Base-by-base conservation (phyloP, 495 filamentous ascomycete genomes). In the Penicillium fimorum region DNA sequence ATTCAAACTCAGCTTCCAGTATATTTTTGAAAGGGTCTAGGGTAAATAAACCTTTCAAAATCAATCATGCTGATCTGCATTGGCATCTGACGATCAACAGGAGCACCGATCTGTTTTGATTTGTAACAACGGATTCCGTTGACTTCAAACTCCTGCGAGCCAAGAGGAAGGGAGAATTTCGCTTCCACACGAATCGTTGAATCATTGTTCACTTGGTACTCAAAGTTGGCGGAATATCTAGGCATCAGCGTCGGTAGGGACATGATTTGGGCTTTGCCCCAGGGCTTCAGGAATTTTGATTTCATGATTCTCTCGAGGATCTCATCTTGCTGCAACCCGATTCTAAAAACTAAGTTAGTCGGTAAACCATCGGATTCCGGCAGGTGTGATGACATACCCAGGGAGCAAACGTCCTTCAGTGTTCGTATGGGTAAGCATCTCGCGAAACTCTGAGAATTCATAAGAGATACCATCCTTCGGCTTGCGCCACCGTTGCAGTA, bases 251-350 rank as follows among this genome's bases (percentile, higher is more conserved):
- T 51, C 50, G 61, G 32, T 5, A 79, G 43, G 0, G 64, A 59
- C 2, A 17, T 5, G 2, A 63, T 41, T 6, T 55, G 68, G 17
- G 72, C 76, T 43, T 72, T 70, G 25, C 75, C 74, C 29, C 80
- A 66, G 1, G 71, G 66, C 27, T 76, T 73, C 41, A 90, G 84
- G 3, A 84, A 65, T 27, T 24, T 55, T 2, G 76, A 72, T 3
- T 55, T 43, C 24, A 63, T 61, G 30, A 72, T 64, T 33, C 62
- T 63, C 0, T 53, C 37, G 7, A 76, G 56, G 5, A 70, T 40
- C 33, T 66, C 54, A 9, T 68, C 48, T 18, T 68, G 62, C 8
- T 53, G 49, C 12, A 70, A 25, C 22, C 68, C 56, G 20, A 71
- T 32, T 27, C 70, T 74, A 40, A 30, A 12, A 13, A 0, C 24